Conservation (phyloP, 139 green algal genomes). For the Volvox africanus region DNA sequence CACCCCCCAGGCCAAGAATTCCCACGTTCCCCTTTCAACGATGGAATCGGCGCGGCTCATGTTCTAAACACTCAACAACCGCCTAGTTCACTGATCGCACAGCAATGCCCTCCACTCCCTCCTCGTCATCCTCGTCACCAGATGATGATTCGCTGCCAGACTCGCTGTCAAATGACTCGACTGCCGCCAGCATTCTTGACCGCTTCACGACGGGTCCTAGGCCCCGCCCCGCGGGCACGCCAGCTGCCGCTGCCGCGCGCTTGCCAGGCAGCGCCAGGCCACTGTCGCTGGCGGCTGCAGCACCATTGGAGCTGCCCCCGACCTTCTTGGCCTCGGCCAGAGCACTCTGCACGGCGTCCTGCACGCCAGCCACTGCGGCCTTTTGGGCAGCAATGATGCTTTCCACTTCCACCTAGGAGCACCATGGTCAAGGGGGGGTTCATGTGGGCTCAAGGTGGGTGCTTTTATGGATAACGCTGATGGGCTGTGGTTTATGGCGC, state of each 20-base stretch:
- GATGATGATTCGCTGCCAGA: not conserved
- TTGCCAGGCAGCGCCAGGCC: slow-evolving; percentile 7
- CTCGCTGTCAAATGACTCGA: slow-evolving; percentile 46
- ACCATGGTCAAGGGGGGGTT: too few species aligned
- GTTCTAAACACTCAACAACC: too few species aligned
- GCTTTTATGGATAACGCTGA: not conserved
- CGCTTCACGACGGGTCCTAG: slow-evolving; percentile 2
- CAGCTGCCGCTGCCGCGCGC: not conserved
- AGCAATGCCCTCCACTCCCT: not conserved
- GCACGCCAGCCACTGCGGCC: slow-evolving; percentile 48
- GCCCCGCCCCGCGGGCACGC: not conserved
- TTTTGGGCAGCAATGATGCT: slow-evolving; percentile 60
- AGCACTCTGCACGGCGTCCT: slow-evolving; percentile 60
- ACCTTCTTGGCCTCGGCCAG: slow-evolving; percentile 50
- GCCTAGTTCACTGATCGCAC: not conserved
- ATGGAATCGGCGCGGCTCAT: too few species aligned
- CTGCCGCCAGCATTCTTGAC: slow-evolving; percentile 54
- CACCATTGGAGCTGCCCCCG: not conserved
- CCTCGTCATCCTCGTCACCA: not conserved
- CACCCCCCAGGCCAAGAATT: too few species aligned
- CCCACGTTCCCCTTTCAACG: too few species aligned
- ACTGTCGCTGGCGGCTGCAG: not conserved
- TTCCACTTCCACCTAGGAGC: slow-evolving; percentile 68
- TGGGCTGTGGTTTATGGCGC: too few species aligned
- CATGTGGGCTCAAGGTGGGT: not conserved